These are phyloP conservation scores for Yamadazyma scolyti DNA, from an alignment of 805 yeast genomes.

Conservation along the genomic window DNA sequence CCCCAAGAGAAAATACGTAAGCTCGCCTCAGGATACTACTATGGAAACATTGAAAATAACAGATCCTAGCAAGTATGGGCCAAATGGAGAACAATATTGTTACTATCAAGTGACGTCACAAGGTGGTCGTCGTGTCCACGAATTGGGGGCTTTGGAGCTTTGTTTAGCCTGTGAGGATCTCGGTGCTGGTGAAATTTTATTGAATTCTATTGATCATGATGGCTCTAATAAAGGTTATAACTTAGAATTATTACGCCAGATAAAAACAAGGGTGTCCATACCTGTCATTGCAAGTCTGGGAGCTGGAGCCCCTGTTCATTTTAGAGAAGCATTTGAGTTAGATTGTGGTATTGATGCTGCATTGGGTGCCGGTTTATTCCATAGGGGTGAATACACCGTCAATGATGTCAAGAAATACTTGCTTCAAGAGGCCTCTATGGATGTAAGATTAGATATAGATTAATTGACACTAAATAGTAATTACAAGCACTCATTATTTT, in stretches of 20 bases:
- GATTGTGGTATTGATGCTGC: slow-evolving; percentile 92
- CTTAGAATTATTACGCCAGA: slow-evolving; percentile 74
- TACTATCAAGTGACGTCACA: slow-evolving; percentile 95
- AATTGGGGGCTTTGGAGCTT: slow-evolving; percentile 87
- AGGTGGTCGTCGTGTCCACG: slow-evolving; percentile 88
- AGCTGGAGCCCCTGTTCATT: slow-evolving; percentile 92
- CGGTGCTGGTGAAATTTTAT: slow-evolving; percentile 93
- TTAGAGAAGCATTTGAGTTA: slow-evolving; percentile 73
- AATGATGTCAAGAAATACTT: slow-evolving; percentile 74
- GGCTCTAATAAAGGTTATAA: slow-evolving; percentile 96
- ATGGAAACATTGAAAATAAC: slow-evolving; percentile 64
- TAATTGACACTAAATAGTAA: too few species aligned
- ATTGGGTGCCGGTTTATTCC: slow-evolving; percentile 98
- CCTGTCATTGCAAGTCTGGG: slow-evolving; percentile 99
- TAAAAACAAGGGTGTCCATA: slow-evolving; percentile 70
- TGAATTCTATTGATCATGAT: slow-evolving; percentile 95
- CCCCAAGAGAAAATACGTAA: slow-evolving; percentile 84
- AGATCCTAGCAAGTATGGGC: slow-evolving; percentile 54
- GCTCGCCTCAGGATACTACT: slow-evolving; percentile 52
- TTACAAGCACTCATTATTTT: too few species aligned
- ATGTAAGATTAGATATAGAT: slow-evolving; percentile 75
- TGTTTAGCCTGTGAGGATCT: slow-evolving; percentile 84
- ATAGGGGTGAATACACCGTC: slow-evolving; percentile 89
- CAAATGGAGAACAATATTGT: slow-evolving; percentile 83
- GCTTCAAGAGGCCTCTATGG: slow-evolving; percentile 49